Evolutionary conservation across 2,329 filamentous ascomycete species (phyloP), one percentile per base, ranked within the genome.

Genomic region (Penicillium polonicum): DNA sequence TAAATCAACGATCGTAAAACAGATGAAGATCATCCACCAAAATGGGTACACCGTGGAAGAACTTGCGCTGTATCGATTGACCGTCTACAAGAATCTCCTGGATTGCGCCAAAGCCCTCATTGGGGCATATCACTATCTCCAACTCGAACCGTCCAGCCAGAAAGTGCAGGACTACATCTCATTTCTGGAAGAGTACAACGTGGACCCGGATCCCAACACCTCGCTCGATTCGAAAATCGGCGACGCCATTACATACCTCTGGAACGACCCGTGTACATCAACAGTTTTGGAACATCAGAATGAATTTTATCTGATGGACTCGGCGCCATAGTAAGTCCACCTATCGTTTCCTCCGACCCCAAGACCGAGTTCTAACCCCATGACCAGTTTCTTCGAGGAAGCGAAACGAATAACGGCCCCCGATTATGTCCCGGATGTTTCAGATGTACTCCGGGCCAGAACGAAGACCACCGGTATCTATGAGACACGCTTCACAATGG

Each of bases 1-100:
- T 67, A 99, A 99, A 79, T 97, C 94, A 58, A 99, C 94, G 10
- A 97, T 99, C 70, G 94, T 99, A 67, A 99, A 99, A 78, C 94
- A 99, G 82, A 99, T 99, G 94, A 99, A 97, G 79, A 99, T 99
- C 69, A 97, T 99, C 72, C 94, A 99, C 73, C 89, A 97, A 70
- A 96, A 97, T 78, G 94, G 94, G 60, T 99, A 99, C 78, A 92
- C 91, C 12, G 87, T 91, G 66, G 93, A 97, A 69, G 94, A 99
- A 77, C 83, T 97, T 49, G 89, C 89, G 70, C 88, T 96, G 73
- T 97, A 97, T 80, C 89, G 94, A 59, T 86, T 96, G 61, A 97
- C 94, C 35, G 92, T 99, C 60, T 99, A 96, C 82, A 99, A 99
- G 79, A 99, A 99, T 75, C 83, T 99, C 59, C 85, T 97, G 67